These are phyloP conservation scores for Nemania diffusa DNA, from an alignment of 2,329 filamentous ascomycete species.

Conservation along the genomic window DNA sequence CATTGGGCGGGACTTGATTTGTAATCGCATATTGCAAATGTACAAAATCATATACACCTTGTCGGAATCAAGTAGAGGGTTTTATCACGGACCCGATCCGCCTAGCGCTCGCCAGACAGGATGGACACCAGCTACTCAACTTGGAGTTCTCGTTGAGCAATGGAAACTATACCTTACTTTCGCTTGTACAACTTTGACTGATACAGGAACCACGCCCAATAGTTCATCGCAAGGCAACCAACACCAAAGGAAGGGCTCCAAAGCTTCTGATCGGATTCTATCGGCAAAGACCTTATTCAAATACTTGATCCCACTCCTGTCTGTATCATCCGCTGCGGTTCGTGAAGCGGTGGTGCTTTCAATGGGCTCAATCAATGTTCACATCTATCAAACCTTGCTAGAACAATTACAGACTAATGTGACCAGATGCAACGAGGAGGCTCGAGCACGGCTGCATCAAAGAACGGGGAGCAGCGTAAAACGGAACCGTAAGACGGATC, in stretches of 20 bases:
- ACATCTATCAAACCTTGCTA: constrained; percentile 89
- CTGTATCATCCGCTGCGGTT: constrained; percentile 81
- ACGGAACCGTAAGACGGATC: constrained; percentile 84
- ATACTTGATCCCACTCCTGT: constrained; percentile 87
- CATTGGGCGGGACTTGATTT: constrained; percentile 89
- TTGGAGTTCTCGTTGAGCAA: constrained; percentile 91
- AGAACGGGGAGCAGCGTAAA: constrained; percentile 84
- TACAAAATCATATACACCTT: constrained; percentile 83
- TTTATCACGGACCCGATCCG: constrained; percentile 70
- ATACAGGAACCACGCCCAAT: constrained; percentile 74
- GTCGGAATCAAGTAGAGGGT: constrained; percentile 76
- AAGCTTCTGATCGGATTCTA: constrained; percentile 79
- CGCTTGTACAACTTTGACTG: constrained; percentile 93
- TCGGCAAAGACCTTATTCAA: constrained; percentile 91
- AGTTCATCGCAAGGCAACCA: constrained; percentile 68
- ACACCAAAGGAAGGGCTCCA: constrained; percentile 84
- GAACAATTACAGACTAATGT: constrained; percentile 91
- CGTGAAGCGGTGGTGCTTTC: constrained; percentile 90
- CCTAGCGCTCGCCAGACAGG: constrained; percentile 62
- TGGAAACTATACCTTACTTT: constrained; percentile 99
- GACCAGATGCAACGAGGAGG: constrained; percentile 86
- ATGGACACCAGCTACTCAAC: constrained; percentile 75
- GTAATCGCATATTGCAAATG: constrained; percentile 92
- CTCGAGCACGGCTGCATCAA: constrained; percentile 86
- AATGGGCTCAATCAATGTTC: constrained; percentile 93